Percentiles rank a stretch among this genome's conserved stretches.
phyloP scores from a whole-genome alignment of 2,329 filamentous ascomycete species.

The Hypoxylon sp. region DNA sequence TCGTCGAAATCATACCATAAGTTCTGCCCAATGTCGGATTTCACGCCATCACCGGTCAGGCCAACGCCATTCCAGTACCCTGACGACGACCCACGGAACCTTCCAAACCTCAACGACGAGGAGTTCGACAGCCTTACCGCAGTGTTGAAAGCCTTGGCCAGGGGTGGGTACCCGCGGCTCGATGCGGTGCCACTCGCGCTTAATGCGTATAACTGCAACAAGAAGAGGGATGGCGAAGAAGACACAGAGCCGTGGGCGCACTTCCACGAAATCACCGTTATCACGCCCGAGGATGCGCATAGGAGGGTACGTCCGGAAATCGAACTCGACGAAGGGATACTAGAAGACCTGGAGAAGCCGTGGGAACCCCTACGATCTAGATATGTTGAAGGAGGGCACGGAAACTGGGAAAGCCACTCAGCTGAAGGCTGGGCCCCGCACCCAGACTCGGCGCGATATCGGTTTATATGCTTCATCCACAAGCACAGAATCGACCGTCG shows the following conservation, averaged over 20 bases:
- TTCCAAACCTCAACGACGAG: conserved; percentile 32
- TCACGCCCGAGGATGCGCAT: conserved; percentile 16
- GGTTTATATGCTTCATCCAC: conserved; percentile 48
- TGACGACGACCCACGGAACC: conserved; percentile 1
- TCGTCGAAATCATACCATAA: not conserved
- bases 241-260: conserved; percentile 41
- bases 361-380: conserved; percentile 27
- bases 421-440: not conserved
- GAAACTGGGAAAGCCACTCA: not conserved
- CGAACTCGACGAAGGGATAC: conserved; percentile 25
- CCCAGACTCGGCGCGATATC: conserved; percentile 31
- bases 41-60: not conserved
- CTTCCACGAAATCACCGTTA: conserved; percentile 41
- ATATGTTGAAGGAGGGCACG: not conserved
- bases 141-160: conserved; percentile 38
- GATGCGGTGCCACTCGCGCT: conserved; percentile 42
- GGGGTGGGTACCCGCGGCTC: conserved; percentile 37
- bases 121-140: conserved; percentile 31
- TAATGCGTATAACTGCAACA: conserved; percentile 46
- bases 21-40: not conserved
- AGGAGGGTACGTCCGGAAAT: not conserved
- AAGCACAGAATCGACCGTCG: conserved; percentile 38
- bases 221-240: not conserved
- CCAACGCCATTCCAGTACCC: conserved; percentile 18
- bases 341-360: conserved; percentile 28